phyloP scores from a whole-genome alignment of 768 basidiomycete species.

The Pulveroboletus sp. region DNA sequence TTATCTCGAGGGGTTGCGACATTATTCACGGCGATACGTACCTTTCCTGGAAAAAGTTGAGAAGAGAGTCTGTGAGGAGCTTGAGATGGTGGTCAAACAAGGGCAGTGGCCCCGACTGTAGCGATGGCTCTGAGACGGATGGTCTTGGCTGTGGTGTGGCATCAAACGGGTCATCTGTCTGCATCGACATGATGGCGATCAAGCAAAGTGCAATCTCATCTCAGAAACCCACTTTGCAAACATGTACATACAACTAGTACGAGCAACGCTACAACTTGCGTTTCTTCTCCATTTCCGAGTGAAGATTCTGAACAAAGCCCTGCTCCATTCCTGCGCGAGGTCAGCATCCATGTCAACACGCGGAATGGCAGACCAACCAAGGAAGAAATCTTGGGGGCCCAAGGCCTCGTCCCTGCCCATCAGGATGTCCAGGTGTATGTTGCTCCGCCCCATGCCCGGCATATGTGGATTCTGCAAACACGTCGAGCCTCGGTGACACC shows the following conservation, averaged over 20 bases:
- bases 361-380: slow-evolving; percentile 45
- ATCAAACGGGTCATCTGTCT: slow-evolving; percentile 25
- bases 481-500: neutral
- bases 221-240: slow-evolving; percentile 16
- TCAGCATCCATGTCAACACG: slow-evolving; percentile 2
- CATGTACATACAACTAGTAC: slow-evolving; percentile 17
- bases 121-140: slow-evolving; percentile 27
- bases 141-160: slow-evolving; percentile 15
- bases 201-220: neutral
- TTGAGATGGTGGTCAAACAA: slow-evolving; percentile 73
- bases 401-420: slow-evolving; percentile 90
- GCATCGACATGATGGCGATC: slow-evolving; percentile 18
- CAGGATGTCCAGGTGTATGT: slow-evolving; percentile 88
- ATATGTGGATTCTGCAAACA: slow-evolving; percentile 59
- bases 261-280: slow-evolving; percentile 42
- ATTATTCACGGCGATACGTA: slow-evolving; percentile 31
- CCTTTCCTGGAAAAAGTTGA: slow-evolving; percentile 87
- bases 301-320: slow-evolving; percentile 51
- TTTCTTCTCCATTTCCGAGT: slow-evolving; percentile 67
- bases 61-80: slow-evolving; percentile 67
- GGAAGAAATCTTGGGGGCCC: slow-evolving; percentile 77
- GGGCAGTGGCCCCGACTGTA: slow-evolving; percentile 53
- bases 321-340: slow-evolving; percentile 49
- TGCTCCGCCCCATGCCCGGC: slow-evolving; percentile 62
- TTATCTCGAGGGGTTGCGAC: slow-evolving; percentile 18